Percentiles rank a stretch among this genome's conserved stretches.
phyloP scores from a whole-genome alignment of 352 stramenopile species.

The Thraustochytrium sp. region DNA sequence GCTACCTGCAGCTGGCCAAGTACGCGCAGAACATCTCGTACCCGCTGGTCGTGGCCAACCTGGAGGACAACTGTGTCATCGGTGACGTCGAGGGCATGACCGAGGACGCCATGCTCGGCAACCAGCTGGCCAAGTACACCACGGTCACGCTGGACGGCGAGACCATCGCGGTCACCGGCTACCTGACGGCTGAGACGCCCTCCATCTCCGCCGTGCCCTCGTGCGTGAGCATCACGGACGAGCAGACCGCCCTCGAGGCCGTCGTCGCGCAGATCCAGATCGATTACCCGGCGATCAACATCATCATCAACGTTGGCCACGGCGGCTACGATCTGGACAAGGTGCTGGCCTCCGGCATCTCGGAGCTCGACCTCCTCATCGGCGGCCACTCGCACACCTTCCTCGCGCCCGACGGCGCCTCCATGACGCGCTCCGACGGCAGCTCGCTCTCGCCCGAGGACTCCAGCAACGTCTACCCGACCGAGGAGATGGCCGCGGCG shows the following conservation, averaged over 20 bases:
- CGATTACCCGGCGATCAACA: not conserved
- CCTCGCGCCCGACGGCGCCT: not conserved
- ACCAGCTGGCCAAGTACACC: not conserved
- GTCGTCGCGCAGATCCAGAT: not conserved
- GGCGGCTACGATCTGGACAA: conserved; percentile 9
- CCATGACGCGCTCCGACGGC: not conserved
- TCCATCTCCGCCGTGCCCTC: conserved; percentile 5
- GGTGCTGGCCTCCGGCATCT: conserved; percentile 2
- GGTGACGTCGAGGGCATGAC: not conserved
- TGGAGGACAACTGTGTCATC: conserved; percentile 21
- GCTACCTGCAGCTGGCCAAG: not conserved
- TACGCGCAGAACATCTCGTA: not conserved
- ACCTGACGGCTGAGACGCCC: conserved; percentile 26
- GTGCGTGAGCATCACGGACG: conserved; percentile 11
- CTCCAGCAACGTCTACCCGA: not conserved
- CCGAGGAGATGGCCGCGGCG: not conserved
- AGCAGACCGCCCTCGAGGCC: not conserved
- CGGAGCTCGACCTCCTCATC: conserved; percentile 31
- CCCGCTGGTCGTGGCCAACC: conserved; percentile 14
- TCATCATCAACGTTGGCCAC: conserved; percentile 32
- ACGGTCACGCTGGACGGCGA: not conserved
- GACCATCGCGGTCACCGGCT: conserved; percentile 9
- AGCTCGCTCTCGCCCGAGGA: not conserved
- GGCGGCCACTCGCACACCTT: conserved; percentile 43
- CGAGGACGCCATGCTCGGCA: not conserved